A percentile compares a stretch with the other conserved stretches of the same genome.
Conservation (phyloP, 345 rosid genomes). For the Cardamine chenopodiifolia region DNA sequence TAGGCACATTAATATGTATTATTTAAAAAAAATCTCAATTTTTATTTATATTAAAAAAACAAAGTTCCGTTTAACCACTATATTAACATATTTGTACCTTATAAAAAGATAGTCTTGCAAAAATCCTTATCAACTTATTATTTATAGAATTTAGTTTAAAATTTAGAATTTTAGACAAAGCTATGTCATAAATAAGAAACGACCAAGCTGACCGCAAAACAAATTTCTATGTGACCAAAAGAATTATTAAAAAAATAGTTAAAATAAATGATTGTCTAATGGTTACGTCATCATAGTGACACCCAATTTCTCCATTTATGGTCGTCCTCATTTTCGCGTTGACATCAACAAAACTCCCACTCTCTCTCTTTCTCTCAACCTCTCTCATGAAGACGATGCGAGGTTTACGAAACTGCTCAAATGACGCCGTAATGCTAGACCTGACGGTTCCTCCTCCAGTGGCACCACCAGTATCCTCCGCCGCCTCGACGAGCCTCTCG, state of each 20-base stretch:
- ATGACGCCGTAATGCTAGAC: constrained; percentile 46
- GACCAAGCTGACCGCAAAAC: background rate
- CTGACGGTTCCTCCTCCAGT: constrained; percentile 42
- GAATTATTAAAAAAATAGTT: background rate
- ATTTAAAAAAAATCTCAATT: background rate
- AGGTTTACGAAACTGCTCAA: constrained; percentile 30
- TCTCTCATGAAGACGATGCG: constrained; percentile 42
- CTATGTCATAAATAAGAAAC: background rate
- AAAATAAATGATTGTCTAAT: constrained; percentile 14
- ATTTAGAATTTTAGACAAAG: background rate
- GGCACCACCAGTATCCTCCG: constrained; percentile 29
- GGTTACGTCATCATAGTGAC: constrained; percentile 41
- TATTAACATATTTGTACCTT: background rate
- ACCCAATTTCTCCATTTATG: constrained; percentile 42
- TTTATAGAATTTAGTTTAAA: background rate
- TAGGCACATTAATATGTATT: background rate
- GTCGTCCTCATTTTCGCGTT: constrained; percentile 33
- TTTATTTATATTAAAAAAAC: background rate
- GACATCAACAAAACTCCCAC: constrained; percentile 36
- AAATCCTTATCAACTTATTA: background rate
- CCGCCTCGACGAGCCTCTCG: constrained; percentile 52
- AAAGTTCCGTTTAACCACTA: background rate
- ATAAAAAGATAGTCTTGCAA: background rate
- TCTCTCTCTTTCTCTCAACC: background rate
- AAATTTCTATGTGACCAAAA: background rate